Evolutionary conservation across 1,284 basidiomycete genomes (phyloP), one percentile per base, ranked within the genome.

Genomic region (Exsudoporus floridanus): DNA sequence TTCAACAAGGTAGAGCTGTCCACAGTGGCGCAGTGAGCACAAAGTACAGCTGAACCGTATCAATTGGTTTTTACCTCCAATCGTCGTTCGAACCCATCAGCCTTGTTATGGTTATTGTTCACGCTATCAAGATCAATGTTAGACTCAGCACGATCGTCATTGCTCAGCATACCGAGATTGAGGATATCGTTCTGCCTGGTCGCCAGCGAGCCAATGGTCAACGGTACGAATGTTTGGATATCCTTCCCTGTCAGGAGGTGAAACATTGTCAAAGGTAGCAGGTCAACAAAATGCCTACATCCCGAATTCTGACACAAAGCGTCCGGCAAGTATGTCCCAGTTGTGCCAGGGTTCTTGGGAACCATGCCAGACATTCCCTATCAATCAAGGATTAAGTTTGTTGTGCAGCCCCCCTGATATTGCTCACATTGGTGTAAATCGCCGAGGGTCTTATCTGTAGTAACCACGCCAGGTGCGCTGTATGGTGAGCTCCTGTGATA

Each of bases 341-440:
- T 93, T 88, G 56, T 90, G 83, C 90, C 92, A 96, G 1, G 90
- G 84, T 63, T 94, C 88, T 67, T 94, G 91, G 1, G 82, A 72
- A 36, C 88, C 88, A 67, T 95, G 92, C 93, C 93, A 95, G 5
- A 95, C 92, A 65, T 94, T 92, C 89, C 87, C 84, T 88, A 60
- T 31, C 35, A 7, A 30, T 37, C 28, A 41, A 33, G 31, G 16
- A 30, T 52, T 30, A 57, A 46, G 8, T 47, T 30, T 30, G 42
- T 30, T 37, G n/a, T 16, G 19, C 41, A 7, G 19, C 8, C 7
- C 14, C 18, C 25, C 14, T 12, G 34, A 49, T 44, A 33, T 50
- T 19, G 69, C 77, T 59, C 59, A 89, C 90, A 93, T 71, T 94
- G 91, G 66, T 94, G 92, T 23, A 92, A 72, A 71, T 95, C 93